A percentile compares a stretch with the other conserved stretches of the same genome.
phyloP scores from a whole-genome alignment of 352 stramenopile species.

The Aphanomyces cochlioides region DNA sequence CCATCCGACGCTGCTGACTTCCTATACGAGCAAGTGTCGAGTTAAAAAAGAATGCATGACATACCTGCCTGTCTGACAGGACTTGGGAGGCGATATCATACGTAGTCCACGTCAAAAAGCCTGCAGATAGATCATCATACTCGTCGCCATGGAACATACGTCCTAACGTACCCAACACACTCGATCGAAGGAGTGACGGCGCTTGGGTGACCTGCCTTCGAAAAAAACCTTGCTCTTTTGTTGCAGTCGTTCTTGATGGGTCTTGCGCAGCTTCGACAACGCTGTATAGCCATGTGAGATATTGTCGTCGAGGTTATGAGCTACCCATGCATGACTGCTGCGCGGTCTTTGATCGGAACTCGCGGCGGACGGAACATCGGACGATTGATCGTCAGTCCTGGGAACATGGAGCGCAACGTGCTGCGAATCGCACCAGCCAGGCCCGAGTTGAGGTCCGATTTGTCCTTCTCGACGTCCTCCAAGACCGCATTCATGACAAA shows the following conservation, averaged over 20 bases:
- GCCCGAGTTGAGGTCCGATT: background rate
- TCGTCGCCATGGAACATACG: too few species aligned
- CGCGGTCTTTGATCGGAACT: slow-evolving; percentile 8
- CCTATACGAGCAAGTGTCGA: background rate
- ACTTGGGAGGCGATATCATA: slow-evolving; percentile 1
- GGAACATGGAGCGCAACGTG: background rate
- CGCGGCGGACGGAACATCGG: background rate
- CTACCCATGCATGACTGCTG: slow-evolving; percentile 3
- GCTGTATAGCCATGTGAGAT: background rate
- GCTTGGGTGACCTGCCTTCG: background rate
- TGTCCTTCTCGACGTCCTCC: background rate
- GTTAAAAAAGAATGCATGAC: too few species aligned
- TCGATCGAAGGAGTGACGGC: background rate
- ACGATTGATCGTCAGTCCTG: background rate
- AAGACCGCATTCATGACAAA: background rate
- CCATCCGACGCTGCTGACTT: background rate
- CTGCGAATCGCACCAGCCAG: background rate
- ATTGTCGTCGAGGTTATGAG: background rate
- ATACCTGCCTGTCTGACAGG: background rate
- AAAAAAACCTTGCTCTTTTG: background rate
- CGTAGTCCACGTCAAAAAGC: slow-evolving; percentile 2
- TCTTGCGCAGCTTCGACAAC: slow-evolving; percentile 4
- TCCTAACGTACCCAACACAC: background rate
- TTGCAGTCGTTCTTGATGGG: background rate
- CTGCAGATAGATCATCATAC: background rate